These are phyloP conservation scores for Macrophomina pseudophaseolina DNA, from an alignment of 2,329 filamentous ascomycete species.

Conservation along the genomic window DNA sequence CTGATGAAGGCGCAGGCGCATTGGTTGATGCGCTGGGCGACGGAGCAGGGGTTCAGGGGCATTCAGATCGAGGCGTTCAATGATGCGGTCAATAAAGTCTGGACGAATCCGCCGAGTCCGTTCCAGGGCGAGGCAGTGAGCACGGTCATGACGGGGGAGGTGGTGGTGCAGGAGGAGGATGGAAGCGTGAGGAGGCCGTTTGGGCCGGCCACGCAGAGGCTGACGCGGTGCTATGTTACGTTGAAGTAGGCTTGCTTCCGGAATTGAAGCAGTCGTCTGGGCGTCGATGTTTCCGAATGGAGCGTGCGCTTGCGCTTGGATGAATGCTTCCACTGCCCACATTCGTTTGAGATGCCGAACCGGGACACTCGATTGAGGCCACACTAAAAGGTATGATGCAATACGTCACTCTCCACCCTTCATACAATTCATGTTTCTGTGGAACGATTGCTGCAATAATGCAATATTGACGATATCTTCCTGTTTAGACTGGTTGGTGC, in stretches of 20 bases:
- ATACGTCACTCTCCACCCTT: no score
- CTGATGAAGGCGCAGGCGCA: slow-evolving; percentile 43
- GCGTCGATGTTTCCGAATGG: no score
- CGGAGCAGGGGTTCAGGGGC: slow-evolving; percentile 37
- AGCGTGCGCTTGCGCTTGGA: no score
- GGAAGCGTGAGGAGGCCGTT: slow-evolving; percentile 30
- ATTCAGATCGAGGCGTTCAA: slow-evolving; percentile 45
- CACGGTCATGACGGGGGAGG: slow-evolving; percentile 34
- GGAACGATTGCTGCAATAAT: no score
- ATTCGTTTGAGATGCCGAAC: no score
- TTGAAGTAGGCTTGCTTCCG: slow-evolving; percentile 29
- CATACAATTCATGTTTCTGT: no score
- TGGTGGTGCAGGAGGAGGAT: slow-evolving; percentile 35
- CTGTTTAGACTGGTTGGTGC: no score
- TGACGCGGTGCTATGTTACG: slow-evolving; percentile 37
- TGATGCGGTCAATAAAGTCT: slow-evolving; percentile 39
- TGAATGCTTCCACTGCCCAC: not conserved
- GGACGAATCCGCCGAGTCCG: slow-evolving; percentile 36
- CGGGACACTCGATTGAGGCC: no score
- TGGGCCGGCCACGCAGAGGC: slow-evolving; percentile 33
- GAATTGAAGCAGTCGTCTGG: no score
- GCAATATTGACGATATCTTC: no score
- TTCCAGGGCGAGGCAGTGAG: slow-evolving; percentile 34
- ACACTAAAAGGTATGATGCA: no score
- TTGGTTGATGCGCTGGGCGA: slow-evolving; percentile 46